A percentile compares a stretch with the other conserved stretches of the same genome.
Conservation (phyloP, 306 rosid genomes). For the Hippophae gyantsensis region DNA sequence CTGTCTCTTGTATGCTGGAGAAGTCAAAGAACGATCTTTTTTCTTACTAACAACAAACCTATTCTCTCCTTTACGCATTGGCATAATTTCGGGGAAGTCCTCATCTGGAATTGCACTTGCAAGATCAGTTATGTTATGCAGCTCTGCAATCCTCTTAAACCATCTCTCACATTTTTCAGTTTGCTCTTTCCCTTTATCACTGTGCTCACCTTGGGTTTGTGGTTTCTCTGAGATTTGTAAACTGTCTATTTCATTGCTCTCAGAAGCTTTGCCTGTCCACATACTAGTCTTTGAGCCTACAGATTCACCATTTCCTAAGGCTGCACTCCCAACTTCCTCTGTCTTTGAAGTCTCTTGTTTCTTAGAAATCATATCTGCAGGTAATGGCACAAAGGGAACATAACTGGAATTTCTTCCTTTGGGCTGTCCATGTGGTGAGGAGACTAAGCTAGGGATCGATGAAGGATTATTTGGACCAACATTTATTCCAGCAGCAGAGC, state of each 20-base stretch:
- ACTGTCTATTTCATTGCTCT: constrained; percentile 17
- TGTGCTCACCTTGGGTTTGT: constrained; percentile 20
- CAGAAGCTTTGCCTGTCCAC: constrained; percentile 12
- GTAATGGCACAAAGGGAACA: constrained; percentile 47
- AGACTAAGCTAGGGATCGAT: constrained; percentile 19
- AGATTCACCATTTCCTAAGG: constrained; percentile 12
- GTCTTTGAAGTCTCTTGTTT: constrained; percentile 30
- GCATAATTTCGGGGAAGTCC: constrained; percentile 94
- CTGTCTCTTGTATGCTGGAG: constrained; percentile 77
- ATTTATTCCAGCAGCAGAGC: constrained; percentile 21
- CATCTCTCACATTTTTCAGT: constrained; percentile 82
- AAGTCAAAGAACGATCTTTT: constrained; percentile 77
- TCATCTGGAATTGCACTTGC: constrained; percentile 57
- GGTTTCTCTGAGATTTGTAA: constrained; percentile 21
- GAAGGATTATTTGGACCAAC: constrained; percentile 14
- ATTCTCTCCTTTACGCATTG: constrained; percentile 89
- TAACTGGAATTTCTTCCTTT: constrained; percentile 31
- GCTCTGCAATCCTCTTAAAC: constrained; percentile 75
- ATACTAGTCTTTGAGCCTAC: constrained; percentile 7
- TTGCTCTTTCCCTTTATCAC: constrained; percentile 42
- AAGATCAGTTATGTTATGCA: constrained; percentile 59
- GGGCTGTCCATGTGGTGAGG: constrained; percentile 20
- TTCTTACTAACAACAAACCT: constrained; percentile 78
- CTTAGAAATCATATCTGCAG: constrained; percentile 40
- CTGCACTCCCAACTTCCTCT: constrained; percentile 24